phyloP scores from a whole-genome alignment of 2,329 filamentous ascomycete species.

The Dactylellina drechsleri region DNA sequence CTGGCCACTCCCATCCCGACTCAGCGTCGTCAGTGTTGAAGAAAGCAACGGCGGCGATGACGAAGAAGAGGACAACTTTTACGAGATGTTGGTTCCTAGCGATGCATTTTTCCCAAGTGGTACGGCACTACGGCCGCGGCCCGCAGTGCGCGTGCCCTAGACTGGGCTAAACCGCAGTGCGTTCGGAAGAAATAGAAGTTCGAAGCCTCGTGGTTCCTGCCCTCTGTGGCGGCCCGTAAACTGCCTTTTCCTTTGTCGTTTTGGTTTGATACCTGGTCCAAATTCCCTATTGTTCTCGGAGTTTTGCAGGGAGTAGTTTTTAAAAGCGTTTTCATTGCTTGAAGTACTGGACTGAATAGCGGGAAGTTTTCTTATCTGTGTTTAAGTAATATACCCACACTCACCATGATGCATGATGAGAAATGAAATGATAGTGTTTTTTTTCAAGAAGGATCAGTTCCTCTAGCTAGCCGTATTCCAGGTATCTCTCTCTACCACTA shows the following conservation, averaged over 20 bases:
- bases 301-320: not conserved
- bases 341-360: conserved; percentile 4
- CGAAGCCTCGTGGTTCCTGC: too few relatives aligned
- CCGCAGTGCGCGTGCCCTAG: conserved; percentile 10
- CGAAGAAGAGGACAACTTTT: conserved; percentile 52
- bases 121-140: conserved; percentile 39
- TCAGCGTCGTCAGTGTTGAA: conserved; percentile 37
- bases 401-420: conserved; percentile 32
- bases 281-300: too few relatives aligned
- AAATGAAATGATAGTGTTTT: conserved; percentile 20
- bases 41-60: conserved; percentile 33
- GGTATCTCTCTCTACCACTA: too few relatives aligned
- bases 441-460: too few relatives aligned
- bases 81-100: conserved; percentile 50
- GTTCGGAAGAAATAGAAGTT: conserved; percentile 10
- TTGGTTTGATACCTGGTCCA: too few relatives aligned
- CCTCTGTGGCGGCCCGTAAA: too few relatives aligned
- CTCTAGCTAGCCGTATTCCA: too few relatives aligned
- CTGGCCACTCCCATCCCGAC: conserved; percentile 20
- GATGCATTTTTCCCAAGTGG: conserved; percentile 51
- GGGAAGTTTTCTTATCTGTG: conserved; percentile 12
- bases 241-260: too few relatives aligned
- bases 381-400: conserved; percentile 21
- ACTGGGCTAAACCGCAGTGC: conserved; percentile 27
- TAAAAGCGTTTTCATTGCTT: not conserved